These are phyloP conservation scores for Aspergillus oerlinghausenensis DNA, from an alignment of 2,329 filamentous ascomycete genomes.

Conservation along the genomic window DNA sequence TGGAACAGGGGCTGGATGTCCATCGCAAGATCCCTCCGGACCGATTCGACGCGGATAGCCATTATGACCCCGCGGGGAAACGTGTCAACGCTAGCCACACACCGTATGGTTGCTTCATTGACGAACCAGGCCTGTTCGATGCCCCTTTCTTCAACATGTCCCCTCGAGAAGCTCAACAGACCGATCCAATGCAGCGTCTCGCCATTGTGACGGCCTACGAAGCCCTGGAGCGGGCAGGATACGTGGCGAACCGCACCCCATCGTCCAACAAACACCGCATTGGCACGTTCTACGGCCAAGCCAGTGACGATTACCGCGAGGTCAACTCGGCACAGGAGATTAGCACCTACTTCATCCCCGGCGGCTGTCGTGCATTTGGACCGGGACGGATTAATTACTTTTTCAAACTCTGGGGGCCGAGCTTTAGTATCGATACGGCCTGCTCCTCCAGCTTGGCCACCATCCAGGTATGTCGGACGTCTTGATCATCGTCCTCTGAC, in stretches of 20 bases:
- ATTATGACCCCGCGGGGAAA: slow-evolving; percentile 31
- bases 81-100: slow-evolving; percentile 27
- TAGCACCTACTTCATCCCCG: slow-evolving; percentile 62
- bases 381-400: slow-evolving; percentile 67
- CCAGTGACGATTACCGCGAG: slow-evolving; percentile 63
- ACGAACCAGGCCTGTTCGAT: slow-evolving; percentile 35
- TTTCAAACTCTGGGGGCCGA: slow-evolving; percentile 70
- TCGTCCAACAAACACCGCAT: slow-evolving; percentile 60
- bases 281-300: slow-evolving; percentile 69
- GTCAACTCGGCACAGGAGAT: slow-evolving; percentile 68
- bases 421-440: slow-evolving; percentile 67
- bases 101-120: slow-evolving; percentile 33
- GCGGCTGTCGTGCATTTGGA: slow-evolving; percentile 57
- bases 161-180: slow-evolving; percentile 55
- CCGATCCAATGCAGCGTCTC: background rate
- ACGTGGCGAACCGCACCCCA: slow-evolving; percentile 65
- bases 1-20: slow-evolving; percentile 31
- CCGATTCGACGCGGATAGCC: slow-evolving; percentile 31
- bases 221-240: slow-evolving; percentile 69
- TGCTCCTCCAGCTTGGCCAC: slow-evolving; percentile 70
- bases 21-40: slow-evolving; percentile 27
- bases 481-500: no score
- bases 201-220: slow-evolving; percentile 53
- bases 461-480: slow-evolving; percentile 46
- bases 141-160: slow-evolving; percentile 47